phyloP scores from a whole-genome alignment of 352 stramenopile species.

The Pythium monospermum region DNA sequence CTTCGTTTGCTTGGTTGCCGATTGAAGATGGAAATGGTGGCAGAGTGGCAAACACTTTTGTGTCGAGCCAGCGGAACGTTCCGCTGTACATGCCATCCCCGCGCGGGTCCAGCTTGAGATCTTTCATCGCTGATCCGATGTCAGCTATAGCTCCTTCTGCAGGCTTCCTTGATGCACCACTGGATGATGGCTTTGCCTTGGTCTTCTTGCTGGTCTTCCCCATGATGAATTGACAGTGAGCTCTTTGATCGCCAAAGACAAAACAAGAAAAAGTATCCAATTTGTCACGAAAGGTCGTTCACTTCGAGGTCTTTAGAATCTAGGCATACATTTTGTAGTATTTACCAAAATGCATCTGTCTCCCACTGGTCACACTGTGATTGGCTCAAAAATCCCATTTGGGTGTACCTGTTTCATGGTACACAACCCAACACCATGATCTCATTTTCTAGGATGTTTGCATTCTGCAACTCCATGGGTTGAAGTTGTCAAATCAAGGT shows the following conservation, averaged over 20 bases:
- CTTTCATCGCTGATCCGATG: slow-evolving; percentile 13
- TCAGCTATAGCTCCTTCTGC: no score
- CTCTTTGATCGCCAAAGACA: no score
- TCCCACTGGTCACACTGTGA: no score
- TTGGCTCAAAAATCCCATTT: not conserved
- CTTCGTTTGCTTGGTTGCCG: not conserved
- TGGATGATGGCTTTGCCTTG: not conserved
- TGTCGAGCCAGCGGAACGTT: slow-evolving; percentile 72
- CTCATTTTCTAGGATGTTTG: slow-evolving; percentile 4
- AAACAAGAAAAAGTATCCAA: no score
- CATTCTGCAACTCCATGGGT: not conserved
- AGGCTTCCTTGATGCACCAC: not conserved
- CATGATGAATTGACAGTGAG: no score
- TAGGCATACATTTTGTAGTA: no score
- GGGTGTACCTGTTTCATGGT: slow-evolving; percentile 10
- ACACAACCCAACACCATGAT: slow-evolving; percentile 11
- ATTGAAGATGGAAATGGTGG: slow-evolving; percentile 12
- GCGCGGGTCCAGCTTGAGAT: slow-evolving; percentile 59
- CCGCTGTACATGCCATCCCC: slow-evolving; percentile 77
- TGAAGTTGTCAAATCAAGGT: slow-evolving; percentile 8
- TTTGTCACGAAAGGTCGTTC: no score
- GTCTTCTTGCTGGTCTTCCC: slow-evolving; percentile 7
- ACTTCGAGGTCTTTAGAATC: no score
- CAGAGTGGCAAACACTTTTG: slow-evolving; percentile 45
- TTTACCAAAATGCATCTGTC: no score